Conservation (phyloP, 148 eudicot species). For the Chenopodium suecicum region DNA sequence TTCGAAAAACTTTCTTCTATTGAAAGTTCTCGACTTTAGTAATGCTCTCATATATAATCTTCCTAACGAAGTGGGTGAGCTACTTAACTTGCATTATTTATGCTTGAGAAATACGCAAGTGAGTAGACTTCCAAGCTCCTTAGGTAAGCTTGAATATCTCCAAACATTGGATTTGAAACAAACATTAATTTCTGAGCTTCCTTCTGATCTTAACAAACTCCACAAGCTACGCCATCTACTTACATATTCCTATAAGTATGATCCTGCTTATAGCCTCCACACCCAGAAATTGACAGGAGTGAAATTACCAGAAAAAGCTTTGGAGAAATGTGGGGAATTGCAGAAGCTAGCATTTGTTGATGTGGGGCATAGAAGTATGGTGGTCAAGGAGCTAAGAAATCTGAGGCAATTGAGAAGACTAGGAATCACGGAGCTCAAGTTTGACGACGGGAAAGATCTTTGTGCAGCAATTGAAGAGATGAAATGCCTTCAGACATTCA, state of each 20-base stretch:
- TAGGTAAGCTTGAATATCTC: conserved; percentile 27
- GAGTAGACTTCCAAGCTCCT: conserved; percentile 18
- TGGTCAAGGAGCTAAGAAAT: neutral
- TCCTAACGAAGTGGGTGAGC: conserved; percentile 15
- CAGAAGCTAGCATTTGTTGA: conserved; percentile 23
- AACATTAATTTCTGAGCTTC: conserved; percentile 23
- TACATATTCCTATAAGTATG: neutral
- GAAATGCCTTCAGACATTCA: conserved; percentile 16
- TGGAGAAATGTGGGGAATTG: neutral
- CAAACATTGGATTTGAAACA: conserved; percentile 35
- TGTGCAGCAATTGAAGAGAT: conserved; percentile 15
- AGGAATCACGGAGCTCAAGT: conserved; percentile 13
- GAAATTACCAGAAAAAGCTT: conserved; percentile 2
- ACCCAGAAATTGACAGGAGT: conserved; percentile 6
- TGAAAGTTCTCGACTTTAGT: conserved; percentile 31
- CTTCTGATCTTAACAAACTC: conserved; percentile 15
- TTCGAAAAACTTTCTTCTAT: conserved; percentile 2
- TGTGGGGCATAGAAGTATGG: conserved; percentile 4
- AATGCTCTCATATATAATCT: conserved; percentile 12
- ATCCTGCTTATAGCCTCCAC: neutral
- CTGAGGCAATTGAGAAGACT: conserved; percentile 11
- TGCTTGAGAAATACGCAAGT: conserved; percentile 26
- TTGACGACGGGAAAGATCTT: conserved; percentile 4
- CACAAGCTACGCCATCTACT: conserved; percentile 25
- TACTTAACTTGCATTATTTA: conserved; percentile 24